These are phyloP conservation scores for Alternaria ethzedia DNA, from an alignment of 2,329 filamentous ascomycete species.

Conservation along the genomic window DNA sequence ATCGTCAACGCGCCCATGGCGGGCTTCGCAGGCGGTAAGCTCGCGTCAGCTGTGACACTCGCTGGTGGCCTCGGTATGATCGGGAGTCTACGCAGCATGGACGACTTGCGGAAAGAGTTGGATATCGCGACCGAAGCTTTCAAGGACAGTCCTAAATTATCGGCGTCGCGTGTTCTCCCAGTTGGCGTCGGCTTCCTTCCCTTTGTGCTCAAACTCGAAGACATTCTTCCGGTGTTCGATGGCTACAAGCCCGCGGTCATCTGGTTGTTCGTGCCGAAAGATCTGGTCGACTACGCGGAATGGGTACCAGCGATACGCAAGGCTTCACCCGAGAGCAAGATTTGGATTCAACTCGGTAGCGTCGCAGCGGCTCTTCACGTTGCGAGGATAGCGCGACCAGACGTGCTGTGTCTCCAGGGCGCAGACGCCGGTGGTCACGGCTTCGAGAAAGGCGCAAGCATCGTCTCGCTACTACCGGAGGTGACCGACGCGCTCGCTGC, in stretches of 20 bases:
- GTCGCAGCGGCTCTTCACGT: constrained; percentile 62
- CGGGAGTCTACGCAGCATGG: constrained; percentile 46
- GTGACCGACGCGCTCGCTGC: constrained; percentile 56
- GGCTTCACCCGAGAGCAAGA: constrained; percentile 48
- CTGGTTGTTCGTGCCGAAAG: constrained; percentile 70
- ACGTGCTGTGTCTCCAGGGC: constrained; percentile 69
- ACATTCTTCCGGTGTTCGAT: constrained; percentile 58
- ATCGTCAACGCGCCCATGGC: constrained; percentile 73
- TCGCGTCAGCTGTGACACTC: constrained; percentile 67
- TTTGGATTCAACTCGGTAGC: constrained; percentile 68
- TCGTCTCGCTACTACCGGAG: constrained; percentile 66
- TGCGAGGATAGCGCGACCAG: constrained; percentile 56
- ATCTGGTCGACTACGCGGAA: constrained; percentile 46
- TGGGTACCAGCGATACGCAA: constrained; percentile 45
- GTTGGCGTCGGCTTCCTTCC: constrained; percentile 69
- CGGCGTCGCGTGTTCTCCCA: constrained; percentile 46
- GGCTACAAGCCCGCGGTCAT: constrained; percentile 64
- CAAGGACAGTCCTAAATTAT: constrained; percentile 16
- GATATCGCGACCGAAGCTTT: constrained; percentile 22
- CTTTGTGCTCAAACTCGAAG: constrained; percentile 53
- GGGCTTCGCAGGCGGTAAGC: constrained; percentile 60
- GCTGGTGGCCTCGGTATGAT: constrained; percentile 57
- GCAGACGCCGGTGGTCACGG: constrained; percentile 71
- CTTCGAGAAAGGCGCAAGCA: constrained; percentile 60
- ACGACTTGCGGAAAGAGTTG: constrained; percentile 40